A percentile compares a stretch with the other conserved stretches of the same genome.
Evolutionary conservation across 1,284 basidiomycete genomes (phyloP).

Genomic region (Porphyrellus sp.): DNA sequence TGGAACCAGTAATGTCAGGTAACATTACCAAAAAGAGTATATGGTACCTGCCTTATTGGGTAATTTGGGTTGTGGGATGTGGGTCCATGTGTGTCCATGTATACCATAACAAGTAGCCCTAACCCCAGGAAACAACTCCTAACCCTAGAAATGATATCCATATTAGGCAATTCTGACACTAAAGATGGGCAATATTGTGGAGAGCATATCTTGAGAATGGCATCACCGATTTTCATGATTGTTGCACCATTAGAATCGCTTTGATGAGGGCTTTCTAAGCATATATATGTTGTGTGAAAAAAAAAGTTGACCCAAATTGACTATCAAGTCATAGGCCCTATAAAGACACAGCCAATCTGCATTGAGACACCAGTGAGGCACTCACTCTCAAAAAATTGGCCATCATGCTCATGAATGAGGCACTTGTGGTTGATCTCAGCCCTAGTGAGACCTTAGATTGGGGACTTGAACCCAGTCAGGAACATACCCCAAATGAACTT

Average conservation of each 20-base stretch:
- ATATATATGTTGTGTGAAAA: too few relatives aligned
- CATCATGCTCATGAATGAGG: slow-evolving; percentile 80
- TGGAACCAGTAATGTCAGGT: too few relatives aligned
- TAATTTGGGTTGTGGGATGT: background rate
- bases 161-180: too few relatives aligned
- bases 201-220: background rate
- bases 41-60: background rate
- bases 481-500: slow-evolving; percentile 56
- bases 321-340: too few relatives aligned
- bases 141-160: background rate
- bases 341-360: slow-evolving; percentile 81
- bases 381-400: slow-evolving; percentile 73
- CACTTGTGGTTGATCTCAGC: slow-evolving; percentile 57
- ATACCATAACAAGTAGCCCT: background rate
- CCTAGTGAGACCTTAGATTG: slow-evolving; percentile 52
- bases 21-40: background rate
- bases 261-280: too few relatives aligned
- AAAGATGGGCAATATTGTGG: background rate
- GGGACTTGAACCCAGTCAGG: slow-evolving; percentile 61
- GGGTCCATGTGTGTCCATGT: background rate
- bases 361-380: slow-evolving; percentile 47
- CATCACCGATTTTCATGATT: background rate
- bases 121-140: background rate
- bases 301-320: too few relatives aligned
- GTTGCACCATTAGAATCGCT: background rate